Evolutionary conservation across 2,329 filamentous ascomycete species (phyloP), one percentile per base, ranked within the genome.

Genomic region (Fusarium nelsonii): DNA sequence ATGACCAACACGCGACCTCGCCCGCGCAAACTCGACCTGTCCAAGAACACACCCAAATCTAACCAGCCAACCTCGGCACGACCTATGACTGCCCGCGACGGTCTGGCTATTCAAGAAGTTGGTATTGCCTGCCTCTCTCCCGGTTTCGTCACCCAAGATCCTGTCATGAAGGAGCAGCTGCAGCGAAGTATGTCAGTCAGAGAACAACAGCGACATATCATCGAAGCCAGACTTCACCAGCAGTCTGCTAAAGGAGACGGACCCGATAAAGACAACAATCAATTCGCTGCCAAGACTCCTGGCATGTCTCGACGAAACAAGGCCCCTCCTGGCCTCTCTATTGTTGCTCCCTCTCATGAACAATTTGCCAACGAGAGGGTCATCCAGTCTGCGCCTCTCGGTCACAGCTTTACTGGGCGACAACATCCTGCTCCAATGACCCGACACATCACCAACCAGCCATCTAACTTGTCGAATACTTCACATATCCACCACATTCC

Each of bases 61-160:
- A 85, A 83, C 58, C 84, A 84, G 15, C 85, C 87, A 30, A 83
- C 83, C 33, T 88, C 91, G 8, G 90, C 90, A 52, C 89, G 93
- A 39, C 91, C 93, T 37, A 84, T 97, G 80, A 96, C 93, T 10
- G 91, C 90, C 26, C 88, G 93, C 72, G 93, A 97, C 45, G 88
- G 90, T 23, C 82, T 96, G 37, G 92, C 87, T 41, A 95, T 98
- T 76, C 94, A 97, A 74, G 93, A 97, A 80, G 92, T 98, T 28
- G 96, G 96, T 60, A 86, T 98, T 58, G 95, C 95, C 41, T 99
- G 96, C 76, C 84, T 99, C 57, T 98, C 96, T 3, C 96, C 96
- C 0, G 96, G 96, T 55, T 98, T 99, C 76, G 90, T 97, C 71
- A 98, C 96, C 16, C 92, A 98, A 74, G 94, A 99, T 79, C 95